A percentile compares a stretch with the other conserved stretches of the same genome.
Evolutionary conservation across 2,329 filamentous ascomycete genomes (phyloP).

Genomic region (Xylaria arbuscula): DNA sequence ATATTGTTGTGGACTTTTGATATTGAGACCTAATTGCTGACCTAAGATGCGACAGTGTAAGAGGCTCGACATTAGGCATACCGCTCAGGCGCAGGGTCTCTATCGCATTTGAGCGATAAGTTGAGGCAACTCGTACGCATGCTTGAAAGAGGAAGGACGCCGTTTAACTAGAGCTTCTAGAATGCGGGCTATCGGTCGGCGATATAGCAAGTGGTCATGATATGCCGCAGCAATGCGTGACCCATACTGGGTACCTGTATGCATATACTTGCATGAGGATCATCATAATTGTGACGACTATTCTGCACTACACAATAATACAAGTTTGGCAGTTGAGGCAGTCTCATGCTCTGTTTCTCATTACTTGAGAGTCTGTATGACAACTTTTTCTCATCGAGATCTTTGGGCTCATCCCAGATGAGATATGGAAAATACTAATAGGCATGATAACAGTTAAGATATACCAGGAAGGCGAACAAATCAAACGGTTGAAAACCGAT

Average conservation of each 20-base stretch:
- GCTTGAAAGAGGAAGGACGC: background rate
- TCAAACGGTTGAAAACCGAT: background rate
- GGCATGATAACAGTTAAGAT: background rate
- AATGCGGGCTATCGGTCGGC: background rate
- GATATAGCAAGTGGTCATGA: background rate
- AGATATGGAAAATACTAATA: background rate
- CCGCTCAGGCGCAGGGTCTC: background rate
- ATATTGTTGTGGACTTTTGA: too few relatives aligned
- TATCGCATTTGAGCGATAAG: background rate
- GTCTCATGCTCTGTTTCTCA: background rate
- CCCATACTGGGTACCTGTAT: background rate
- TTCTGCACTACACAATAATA: background rate
- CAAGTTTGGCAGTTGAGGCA: too few relatives aligned
- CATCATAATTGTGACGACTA: background rate
- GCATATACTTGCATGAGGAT: background rate
- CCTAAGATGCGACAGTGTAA: background rate
- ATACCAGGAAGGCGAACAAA: background rate
- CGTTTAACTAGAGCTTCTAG: background rate
- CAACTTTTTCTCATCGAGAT: background rate
- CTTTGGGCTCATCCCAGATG: background rate
- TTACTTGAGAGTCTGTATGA: background rate
- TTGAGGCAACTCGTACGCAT: background rate
- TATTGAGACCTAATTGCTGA: background rate
- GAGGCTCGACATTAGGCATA: background rate
- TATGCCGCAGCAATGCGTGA: background rate